phyloP scores from a whole-genome alignment of 192 early-diverging fungal genomes.

The Radiomyces spectabilis region DNA sequence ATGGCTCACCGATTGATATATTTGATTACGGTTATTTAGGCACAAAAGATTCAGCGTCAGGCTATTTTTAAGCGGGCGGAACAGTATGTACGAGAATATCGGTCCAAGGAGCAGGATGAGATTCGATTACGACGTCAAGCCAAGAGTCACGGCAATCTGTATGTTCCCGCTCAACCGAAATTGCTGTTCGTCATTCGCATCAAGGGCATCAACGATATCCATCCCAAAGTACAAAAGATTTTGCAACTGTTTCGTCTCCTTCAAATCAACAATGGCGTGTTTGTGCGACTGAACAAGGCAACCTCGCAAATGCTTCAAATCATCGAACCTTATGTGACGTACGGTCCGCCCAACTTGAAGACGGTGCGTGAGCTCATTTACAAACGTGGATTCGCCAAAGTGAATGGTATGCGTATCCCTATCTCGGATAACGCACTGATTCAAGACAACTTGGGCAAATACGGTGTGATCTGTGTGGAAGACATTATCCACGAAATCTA shows the following conservation, averaged over 20 bases:
- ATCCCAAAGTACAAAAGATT: constrained; percentile 98
- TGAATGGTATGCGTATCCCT: constrained; percentile 94
- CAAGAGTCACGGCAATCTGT: constrained; percentile 82
- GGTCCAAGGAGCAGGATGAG: constrained; percentile 80
- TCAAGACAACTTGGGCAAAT: constrained; percentile 84
- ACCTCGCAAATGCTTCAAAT: constrained; percentile 96
- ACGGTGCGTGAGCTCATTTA: constrained; percentile 96
- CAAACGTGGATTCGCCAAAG: constrained; percentile 98
- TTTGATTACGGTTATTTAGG: constrained; percentile 17
- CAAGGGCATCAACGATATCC: constrained; percentile 99
- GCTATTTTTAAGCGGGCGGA: constrained; percentile 99
- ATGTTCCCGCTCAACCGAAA: constrained; percentile 92
- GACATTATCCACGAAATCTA: constrained; percentile 99
- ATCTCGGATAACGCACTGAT: constrained; percentile 95
- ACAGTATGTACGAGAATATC: constrained; percentile 98
- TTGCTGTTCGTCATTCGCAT: constrained; percentile 97
- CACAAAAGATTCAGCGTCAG: constrained; percentile 63
- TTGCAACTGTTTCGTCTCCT: constrained; percentile 96
- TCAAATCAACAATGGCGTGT: constrained; percentile 98
- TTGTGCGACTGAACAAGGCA: constrained; percentile 91
- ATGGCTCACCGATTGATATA: too few species aligned
- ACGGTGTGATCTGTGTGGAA: constrained; percentile 92
- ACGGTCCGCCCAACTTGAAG: constrained; percentile 95
- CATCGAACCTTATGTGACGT: constrained; percentile 92
- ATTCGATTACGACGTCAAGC: constrained; percentile 89